Evolutionary conservation across 805 yeast genomes (phyloP), one percentile per base, ranked within the genome.

Genomic region (Brettanomyces bruxellensis): DNA sequence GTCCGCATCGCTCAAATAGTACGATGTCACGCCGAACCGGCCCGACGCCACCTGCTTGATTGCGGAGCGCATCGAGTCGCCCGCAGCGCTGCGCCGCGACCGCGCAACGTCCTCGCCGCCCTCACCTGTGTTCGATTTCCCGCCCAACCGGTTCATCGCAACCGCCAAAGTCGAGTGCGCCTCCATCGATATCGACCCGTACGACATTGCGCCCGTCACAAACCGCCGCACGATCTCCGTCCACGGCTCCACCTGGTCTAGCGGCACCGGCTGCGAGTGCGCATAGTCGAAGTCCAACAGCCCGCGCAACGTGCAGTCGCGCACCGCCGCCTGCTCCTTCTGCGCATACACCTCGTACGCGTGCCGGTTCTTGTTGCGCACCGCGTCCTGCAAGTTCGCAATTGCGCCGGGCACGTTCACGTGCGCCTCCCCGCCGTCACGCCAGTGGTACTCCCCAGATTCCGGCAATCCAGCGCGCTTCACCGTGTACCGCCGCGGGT

Each of bases 161-260:
- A 91, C 95, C 12, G 99, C 99, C 57, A 91, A 72, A 9, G 99
- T 91, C 4, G 97, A 88, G 68, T 91, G 99, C 2, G 97, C 90
- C 68, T 91, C 99, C 95, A 90, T 86, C 4, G 98, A 91, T 61
- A 91, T 91, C 43, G 98, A 91, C 61, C 99, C 99, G 62, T 93
- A 91, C 2, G 97, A 90, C 99, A 91, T 91, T 45, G 99, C 99
- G 71, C 99, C 99, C n/a, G 99, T 90, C 53, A 90, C 90, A 64
- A 93, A 93, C 59, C 99, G 79, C 58, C 96, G 82, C 34, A 90
- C 99, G 65, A 91, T 91, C 66, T 91, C 99, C 35, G 98, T 93
- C 99, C 99, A 91, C 40, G 99, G 99, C 72, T 91, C 99, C 55
- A 91, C 99, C 70, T 93, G 98, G 61, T 91, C 99, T 51, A 91